phyloP scores from a whole-genome alignment of 2,329 filamentous ascomycete genomes.

The Aspergillus viridinutans region DNA sequence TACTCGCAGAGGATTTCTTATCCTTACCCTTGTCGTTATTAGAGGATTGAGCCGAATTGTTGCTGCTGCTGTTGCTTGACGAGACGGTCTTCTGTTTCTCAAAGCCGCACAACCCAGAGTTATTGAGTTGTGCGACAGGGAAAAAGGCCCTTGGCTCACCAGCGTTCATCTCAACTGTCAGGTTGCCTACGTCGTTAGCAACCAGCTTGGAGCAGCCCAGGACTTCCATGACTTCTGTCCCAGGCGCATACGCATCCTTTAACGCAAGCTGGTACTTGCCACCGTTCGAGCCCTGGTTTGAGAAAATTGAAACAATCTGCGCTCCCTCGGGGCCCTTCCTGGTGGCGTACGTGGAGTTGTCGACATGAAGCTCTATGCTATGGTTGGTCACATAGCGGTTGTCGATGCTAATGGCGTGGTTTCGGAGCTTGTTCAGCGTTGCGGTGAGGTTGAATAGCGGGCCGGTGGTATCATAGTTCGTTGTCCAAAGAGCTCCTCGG shows the following conservation, averaged over 20 bases:
- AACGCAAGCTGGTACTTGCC: slow-evolving; percentile 26
- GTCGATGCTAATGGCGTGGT: slow-evolving; percentile 34
- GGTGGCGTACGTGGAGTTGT: slow-evolving; percentile 38
- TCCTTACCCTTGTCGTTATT: not conserved
- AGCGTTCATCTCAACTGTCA: slow-evolving; percentile 20
- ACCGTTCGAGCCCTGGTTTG: slow-evolving; percentile 35
- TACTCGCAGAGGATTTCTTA: not conserved
- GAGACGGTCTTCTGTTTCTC: not conserved
- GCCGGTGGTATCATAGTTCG: slow-evolving; percentile 34
- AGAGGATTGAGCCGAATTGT: not conserved
- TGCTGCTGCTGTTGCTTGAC: not conserved
- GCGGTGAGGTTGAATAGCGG: slow-evolving; percentile 36
- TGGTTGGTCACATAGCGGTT: slow-evolving; percentile 35
- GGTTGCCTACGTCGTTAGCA: slow-evolving; percentile 15
- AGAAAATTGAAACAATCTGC: slow-evolving; percentile 42
- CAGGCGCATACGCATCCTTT: slow-evolving; percentile 19
- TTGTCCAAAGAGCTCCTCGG: slow-evolving; percentile 53
- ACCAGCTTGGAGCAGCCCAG: slow-evolving; percentile 22
- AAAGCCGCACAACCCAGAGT: slow-evolving; percentile 26
- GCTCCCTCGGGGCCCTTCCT: slow-evolving; percentile 41
- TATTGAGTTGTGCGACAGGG: slow-evolving; percentile 19
- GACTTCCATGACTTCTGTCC: slow-evolving; percentile 21
- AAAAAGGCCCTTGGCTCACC: slow-evolving; percentile 28
- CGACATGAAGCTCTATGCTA: slow-evolving; percentile 37
- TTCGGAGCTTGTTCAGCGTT: slow-evolving; percentile 41